phyloP scores from a whole-genome alignment of 2,329 filamentous ascomycete genomes.

The Ophiostoma sp. region DNA sequence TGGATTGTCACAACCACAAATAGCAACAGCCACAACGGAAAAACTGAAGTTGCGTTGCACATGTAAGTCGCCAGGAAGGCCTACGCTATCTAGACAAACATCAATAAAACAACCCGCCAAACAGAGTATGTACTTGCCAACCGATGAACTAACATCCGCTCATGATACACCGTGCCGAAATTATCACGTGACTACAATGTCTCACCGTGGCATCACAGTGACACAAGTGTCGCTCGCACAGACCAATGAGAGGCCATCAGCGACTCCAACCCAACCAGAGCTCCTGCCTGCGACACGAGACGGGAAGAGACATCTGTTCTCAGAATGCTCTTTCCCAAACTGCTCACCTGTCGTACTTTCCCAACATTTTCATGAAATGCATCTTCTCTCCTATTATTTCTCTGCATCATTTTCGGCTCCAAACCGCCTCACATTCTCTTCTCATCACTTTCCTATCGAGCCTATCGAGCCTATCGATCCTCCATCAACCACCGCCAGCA shows the following conservation, averaged over 20 bases:
- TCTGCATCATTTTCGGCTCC: background rate
- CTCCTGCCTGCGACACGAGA: background rate
- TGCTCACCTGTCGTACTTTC: background rate
- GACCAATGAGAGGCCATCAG: background rate
- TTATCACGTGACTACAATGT: background rate
- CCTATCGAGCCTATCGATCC: background rate
- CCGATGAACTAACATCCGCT: no score
- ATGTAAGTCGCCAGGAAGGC: no score
- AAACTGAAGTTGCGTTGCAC: background rate
- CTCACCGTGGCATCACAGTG: background rate
- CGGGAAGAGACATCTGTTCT: constrained; percentile 3
- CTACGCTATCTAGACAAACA: no score
- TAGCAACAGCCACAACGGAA: background rate
- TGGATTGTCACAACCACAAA: no score
- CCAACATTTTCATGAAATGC: background rate
- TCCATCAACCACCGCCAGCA: background rate
- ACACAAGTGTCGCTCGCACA: background rate
- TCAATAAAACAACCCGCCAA: no score
- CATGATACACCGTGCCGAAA: no score
- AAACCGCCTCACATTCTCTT: background rate
- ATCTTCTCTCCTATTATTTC: background rate
- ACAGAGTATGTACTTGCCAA: no score
- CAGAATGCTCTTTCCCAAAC: background rate
- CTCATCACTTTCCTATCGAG: background rate
- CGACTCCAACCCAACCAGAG: background rate